Base-by-base conservation (phyloP, 331 rosid genomes). In the Malus hybrid region DNA sequence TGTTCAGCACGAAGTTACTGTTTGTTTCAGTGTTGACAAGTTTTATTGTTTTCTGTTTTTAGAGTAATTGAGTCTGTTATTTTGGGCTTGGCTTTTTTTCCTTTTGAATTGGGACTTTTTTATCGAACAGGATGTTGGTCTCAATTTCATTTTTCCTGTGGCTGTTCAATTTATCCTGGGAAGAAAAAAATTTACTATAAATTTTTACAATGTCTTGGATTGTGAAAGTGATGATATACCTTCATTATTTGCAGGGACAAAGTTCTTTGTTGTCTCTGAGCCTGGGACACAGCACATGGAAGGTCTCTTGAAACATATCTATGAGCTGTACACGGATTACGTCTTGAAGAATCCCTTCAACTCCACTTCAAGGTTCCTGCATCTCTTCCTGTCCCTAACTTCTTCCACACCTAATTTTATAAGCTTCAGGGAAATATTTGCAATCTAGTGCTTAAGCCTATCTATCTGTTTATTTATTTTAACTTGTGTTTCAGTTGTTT, bases 241-340 rank as follows among this genome's bases (percentile, higher is more conserved):
- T 73, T 81, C 80, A 63, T 30, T 46, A 18, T 60, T 42, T 65
- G 68, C 90, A 93, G 97, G 96, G 75, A 89, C 97, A 28, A 93
- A 91, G 77, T 86, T 93, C 73, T 91, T 93, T 82, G 96, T 24
- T 24, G 24, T 24, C 24, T 24, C 24, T 24, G 24, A 93, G 74
- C 97, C 98, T 52, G 95, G 92, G 79, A 78, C 93, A 33, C 96
- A 71, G 78, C 89, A 88, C 74, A 91, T 93, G 96, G 98, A 91
- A 74, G 82, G 69, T 81, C 86, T 91, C 70, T 82, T 93, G 87
- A 93, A 90, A 76, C 75, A 76, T 24, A 24, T 24, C 24, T 24
- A 24, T 24, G 96, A 88, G 73, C 18, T 93, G 78, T 91, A 93
- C 85, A 87, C 97, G 6, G 97, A 93, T 82, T 93, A 82, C 76